Percentiles rank a stretch among this genome's conserved stretches.
Evolutionary conservation across 495 filamentous ascomycete genomes (phyloP).

Genomic region (Daldinia vernicosa): DNA sequence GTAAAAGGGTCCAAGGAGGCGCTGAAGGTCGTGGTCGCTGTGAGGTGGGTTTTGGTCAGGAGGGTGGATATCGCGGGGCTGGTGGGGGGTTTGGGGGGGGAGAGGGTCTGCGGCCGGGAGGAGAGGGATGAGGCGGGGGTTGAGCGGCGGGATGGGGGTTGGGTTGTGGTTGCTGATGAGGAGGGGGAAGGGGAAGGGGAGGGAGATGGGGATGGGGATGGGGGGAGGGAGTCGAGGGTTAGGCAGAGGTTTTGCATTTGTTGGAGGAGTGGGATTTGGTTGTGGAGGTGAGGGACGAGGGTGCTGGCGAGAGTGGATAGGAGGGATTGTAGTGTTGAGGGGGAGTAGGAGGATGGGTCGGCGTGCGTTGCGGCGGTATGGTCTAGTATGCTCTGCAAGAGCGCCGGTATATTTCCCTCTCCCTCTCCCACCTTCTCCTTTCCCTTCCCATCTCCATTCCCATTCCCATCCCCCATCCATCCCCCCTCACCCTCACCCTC

Average conservation of each 20-base stretch:
- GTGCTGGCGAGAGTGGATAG: slow-evolving; percentile 23
- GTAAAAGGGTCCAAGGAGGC: slow-evolving; percentile 28
- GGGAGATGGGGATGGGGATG: not conserved
- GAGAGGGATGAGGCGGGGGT: not conserved
- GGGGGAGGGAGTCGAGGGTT: not conserved
- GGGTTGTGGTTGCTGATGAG: no score
- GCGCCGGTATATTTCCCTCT: not conserved
- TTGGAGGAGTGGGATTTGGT: slow-evolving; percentile 27
- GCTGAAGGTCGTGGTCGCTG: slow-evolving; percentile 18
- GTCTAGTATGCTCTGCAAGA: slow-evolving; percentile 12
- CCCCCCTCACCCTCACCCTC: not conserved
- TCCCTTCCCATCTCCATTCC: not conserved
- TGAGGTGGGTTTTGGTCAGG: slow-evolving; percentile 26
- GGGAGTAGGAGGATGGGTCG: slow-evolving; percentile 23
- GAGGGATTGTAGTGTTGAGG: slow-evolving; percentile 9
- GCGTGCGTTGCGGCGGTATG: slow-evolving; percentile 22
- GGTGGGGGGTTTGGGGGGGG: slow-evolving; percentile 6
- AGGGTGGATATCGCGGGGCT: not conserved
- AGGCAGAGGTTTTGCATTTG: slow-evolving; percentile 41
- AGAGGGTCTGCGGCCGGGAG: not conserved
- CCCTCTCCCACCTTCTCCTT: not conserved
- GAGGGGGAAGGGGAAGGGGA: not conserved
- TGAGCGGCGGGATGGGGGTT: no score
- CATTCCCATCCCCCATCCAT: not conserved
- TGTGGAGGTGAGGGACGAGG: slow-evolving; percentile 42